Evolutionary conservation across 2,329 filamentous ascomycete genomes (phyloP), one percentile per base, ranked within the genome.

Genomic region (Colletotrichum sp.): DNA sequence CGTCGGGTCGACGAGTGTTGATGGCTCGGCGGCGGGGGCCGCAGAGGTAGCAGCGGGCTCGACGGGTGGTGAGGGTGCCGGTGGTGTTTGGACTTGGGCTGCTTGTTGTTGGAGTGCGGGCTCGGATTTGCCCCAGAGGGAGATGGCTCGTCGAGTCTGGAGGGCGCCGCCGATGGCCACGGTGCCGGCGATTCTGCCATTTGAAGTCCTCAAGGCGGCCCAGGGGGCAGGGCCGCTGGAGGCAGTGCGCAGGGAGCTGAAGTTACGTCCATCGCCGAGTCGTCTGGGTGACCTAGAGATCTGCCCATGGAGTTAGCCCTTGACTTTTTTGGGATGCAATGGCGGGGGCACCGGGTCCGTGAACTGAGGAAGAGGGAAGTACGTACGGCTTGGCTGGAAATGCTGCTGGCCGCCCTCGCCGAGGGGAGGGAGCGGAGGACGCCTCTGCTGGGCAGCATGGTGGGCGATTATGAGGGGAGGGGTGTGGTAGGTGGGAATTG

Each of bases 361-460:
- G n/a, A 24, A 51, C 29, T 34, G 12, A 15, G 27, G 15, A 21
- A 38, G n/a, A 29, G 4, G 16, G 27, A 11, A 24, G 18, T 21
- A 74, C 80, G 36, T 79, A 84, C 82, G 27, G 78, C 76, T 79
- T 79, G 80, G 69, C 70, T 77, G 18, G 77, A 77, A 33, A 81
- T 67, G 69, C 68, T 72, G 63, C 69, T 72, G 27, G 59, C 68
- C 80, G 81, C 76, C 79, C 81, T 75, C 75, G 77, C 76, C 55
- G 83, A 81, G 75, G 84, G 81, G 70, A 85, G 75, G 67, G 83
- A 83, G 76, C 83, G 83, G 77, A 82, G 80, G 78, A 85, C 81
- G 79, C 84, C 85, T 84, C 85, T 84, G 75, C 85, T 86, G 71
- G 85, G 84, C 79, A 87, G 82, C 85, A 87, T 87, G 72, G 77